Conservation (phyloP, 2,329 filamentous ascomycete species). For the Chrysoporthe deuterocubensis region DNA sequence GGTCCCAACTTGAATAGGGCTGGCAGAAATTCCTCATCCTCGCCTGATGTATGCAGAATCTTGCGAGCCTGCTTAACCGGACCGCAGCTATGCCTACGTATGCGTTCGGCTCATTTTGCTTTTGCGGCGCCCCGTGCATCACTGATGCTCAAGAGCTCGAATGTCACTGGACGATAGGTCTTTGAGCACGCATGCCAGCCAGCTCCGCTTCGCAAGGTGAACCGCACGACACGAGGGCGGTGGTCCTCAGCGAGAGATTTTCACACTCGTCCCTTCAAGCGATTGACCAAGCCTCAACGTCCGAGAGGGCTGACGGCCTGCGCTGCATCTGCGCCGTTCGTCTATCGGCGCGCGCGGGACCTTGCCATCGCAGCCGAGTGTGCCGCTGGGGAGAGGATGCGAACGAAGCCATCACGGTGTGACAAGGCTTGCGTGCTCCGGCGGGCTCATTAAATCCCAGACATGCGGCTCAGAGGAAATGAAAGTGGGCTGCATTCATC, state of each 20-base stretch:
- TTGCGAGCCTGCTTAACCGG: too few relatives aligned
- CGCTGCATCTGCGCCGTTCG: not conserved
- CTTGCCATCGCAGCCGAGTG: too few relatives aligned
- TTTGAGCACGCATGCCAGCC: not conserved
- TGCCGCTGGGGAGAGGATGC: not conserved
- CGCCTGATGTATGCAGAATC: too few relatives aligned
- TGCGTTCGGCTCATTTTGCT: too few relatives aligned
- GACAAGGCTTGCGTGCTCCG: not conserved
- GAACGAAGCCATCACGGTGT: not conserved
- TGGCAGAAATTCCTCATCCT: too few relatives aligned
- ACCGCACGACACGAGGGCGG: not conserved
- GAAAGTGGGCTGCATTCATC: constrained; percentile 8
- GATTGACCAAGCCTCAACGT: not conserved
- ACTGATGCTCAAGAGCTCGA: not conserved
- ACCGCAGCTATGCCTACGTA: too few relatives aligned
- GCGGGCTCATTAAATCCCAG: constrained; percentile 6
- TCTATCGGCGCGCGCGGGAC: not conserved
- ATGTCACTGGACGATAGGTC: not conserved
- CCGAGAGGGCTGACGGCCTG: not conserved
- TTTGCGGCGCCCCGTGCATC: too few relatives aligned
- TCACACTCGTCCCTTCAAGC: not conserved
- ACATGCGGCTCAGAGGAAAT: constrained; percentile 5
- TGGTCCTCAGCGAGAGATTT: not conserved
- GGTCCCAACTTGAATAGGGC: too few relatives aligned
- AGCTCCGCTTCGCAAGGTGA: not conserved